These are phyloP conservation scores for Trichosporon coremiiforme DNA, from an alignment of 1,284 basidiomycete genomes.

Conservation along the genomic window DNA sequence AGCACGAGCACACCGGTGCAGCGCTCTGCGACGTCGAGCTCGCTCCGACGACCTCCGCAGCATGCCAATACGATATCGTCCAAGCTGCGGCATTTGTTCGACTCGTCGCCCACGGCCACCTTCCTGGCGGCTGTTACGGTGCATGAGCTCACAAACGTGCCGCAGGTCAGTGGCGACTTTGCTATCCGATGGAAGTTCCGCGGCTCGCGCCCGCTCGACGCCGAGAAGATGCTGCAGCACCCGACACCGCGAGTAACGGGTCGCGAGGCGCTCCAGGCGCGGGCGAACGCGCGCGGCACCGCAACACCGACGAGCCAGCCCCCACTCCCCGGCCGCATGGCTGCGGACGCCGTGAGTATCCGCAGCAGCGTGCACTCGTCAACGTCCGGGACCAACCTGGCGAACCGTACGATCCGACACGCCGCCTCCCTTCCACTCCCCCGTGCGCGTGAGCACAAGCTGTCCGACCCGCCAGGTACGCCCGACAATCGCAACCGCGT, in stretches of 20 bases:
- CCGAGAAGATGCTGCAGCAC: slow-evolving; percentile 23
- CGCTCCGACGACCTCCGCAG: not conserved
- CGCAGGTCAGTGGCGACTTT: slow-evolving; percentile 48
- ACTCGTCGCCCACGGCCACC: slow-evolving; percentile 36
- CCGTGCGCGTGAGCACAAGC: not conserved
- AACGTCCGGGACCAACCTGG: not conserved
- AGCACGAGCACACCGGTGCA: slow-evolving; percentile 3
- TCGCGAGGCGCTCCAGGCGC: slow-evolving; percentile 5
- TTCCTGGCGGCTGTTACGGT: slow-evolving; percentile 44
- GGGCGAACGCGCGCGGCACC: not conserved
- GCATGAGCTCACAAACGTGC: slow-evolving; percentile 51
- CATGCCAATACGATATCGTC: slow-evolving; percentile 14
- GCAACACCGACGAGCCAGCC: slow-evolving; percentile 13
- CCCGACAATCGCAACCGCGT: not conserved
- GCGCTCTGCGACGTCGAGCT: not conserved
- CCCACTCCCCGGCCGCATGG: not conserved
- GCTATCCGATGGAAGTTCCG: slow-evolving; percentile 48
- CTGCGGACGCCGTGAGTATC: not conserved
- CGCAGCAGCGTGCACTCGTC: slow-evolving; percentile 1
- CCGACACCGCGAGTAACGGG: slow-evolving; percentile 22
- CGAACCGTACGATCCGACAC: not conserved
- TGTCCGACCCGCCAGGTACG: slow-evolving; percentile 14
- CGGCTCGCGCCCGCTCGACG: slow-evolving; percentile 38
- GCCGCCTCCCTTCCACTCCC: slow-evolving; percentile 10
- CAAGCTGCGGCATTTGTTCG: slow-evolving; percentile 41